A percentile compares a stretch with the other conserved stretches of the same genome.
Conservation (phyloP, 2,329 filamentous ascomycete genomes). For the Cordyceps javanica region DNA sequence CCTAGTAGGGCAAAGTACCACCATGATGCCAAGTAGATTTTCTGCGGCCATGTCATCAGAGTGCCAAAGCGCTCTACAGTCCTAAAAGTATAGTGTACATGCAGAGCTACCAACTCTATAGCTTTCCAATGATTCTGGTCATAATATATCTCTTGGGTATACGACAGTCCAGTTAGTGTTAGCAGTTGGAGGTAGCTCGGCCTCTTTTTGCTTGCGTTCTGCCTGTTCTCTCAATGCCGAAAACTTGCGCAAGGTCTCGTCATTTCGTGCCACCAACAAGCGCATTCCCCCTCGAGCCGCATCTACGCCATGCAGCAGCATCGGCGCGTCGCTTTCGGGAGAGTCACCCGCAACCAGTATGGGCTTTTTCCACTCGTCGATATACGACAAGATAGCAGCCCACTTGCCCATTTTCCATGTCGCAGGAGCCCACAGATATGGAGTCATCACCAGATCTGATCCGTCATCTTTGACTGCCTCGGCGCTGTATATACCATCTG, state of each 20-base stretch:
- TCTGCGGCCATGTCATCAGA: not conserved
- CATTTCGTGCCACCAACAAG: not conserved
- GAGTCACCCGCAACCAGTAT: slow-evolving; percentile 38
- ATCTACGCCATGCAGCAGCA: slow-evolving; percentile 39
- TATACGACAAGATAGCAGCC: slow-evolving; percentile 36
- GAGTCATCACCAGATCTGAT: slow-evolving; percentile 32
- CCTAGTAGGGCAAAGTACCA: not conserved
- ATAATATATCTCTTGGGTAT: not conserved
- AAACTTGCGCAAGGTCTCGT: not conserved
- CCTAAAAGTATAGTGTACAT: not conserved
- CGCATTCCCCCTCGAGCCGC: slow-evolving; percentile 5
- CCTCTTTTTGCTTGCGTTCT: not conserved
- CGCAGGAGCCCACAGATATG: slow-evolving; percentile 36
- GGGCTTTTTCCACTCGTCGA: slow-evolving; percentile 38
- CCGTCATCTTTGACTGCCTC: slow-evolving; percentile 21
- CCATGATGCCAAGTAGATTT: not conserved
- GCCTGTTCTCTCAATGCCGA: not conserved
- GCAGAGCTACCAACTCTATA: not conserved
- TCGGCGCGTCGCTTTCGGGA: slow-evolving; percentile 36
- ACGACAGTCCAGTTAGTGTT: not conserved
- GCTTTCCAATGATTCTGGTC: not conserved
- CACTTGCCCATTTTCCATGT: slow-evolving; percentile 40
- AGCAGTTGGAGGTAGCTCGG: not conserved
- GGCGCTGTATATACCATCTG: slow-evolving; percentile 29
- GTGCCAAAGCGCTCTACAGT: not conserved